A percentile compares a stretch with the other conserved stretches of the same genome.
Conservation (phyloP, 768 basidiomycete genomes). For the Termitomyces sp. region DNA sequence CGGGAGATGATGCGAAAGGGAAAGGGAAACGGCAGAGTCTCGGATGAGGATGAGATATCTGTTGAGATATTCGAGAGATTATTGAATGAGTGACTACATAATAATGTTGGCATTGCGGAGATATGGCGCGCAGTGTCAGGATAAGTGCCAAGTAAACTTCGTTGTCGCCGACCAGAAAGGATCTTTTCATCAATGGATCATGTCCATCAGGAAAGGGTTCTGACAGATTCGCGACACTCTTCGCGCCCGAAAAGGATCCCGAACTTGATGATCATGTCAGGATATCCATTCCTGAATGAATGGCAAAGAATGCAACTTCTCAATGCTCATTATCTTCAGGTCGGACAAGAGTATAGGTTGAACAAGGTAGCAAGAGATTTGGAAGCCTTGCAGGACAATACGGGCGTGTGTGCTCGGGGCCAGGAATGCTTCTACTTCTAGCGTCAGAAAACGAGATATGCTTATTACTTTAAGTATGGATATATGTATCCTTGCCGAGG, state of each 20-base stretch:
- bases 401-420: neutral
- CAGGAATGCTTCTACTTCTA: neutral
- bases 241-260: neutral
- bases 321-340: neutral
- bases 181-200: neutral
- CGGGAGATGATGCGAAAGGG: neutral
- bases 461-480: neutral
- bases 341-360: neutral
- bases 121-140: neutral
- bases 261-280: neutral
- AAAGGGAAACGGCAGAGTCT: neutral
- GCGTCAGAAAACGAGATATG: neutral
- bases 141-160: too few relatives aligned
- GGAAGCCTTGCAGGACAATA: neutral
- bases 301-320: neutral
- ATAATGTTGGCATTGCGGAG: neutral
- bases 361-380: neutral
- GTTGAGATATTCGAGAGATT: neutral
- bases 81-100: neutral
- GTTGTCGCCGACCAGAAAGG: neutral
- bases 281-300: neutral
- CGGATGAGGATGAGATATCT: neutral
- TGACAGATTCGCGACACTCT: neutral
- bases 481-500: neutral
- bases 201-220: neutral